Percentiles rank a stretch among this genome's conserved stretches.
Evolutionary conservation across 768 basidiomycete genomes (phyloP).

Genomic region (Suillus weaverae): DNA sequence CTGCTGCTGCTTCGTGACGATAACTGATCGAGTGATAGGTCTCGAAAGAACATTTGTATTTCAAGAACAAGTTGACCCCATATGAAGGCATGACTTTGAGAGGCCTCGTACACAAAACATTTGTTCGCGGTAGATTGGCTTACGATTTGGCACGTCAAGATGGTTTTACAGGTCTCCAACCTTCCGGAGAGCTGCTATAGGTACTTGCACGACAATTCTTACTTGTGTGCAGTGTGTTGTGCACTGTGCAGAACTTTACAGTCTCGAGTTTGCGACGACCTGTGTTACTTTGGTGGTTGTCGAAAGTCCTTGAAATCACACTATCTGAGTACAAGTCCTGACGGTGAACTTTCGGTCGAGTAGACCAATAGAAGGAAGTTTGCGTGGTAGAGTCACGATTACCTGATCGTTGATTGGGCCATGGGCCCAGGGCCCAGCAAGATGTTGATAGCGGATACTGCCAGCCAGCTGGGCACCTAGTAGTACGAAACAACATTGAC

Average conservation of each 20-base stretch:
- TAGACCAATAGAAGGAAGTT: neutral
- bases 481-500: neutral
- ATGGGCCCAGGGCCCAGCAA: neutral
- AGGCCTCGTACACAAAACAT: conserved; percentile 75
- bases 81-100: conserved; percentile 74
- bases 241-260: neutral
- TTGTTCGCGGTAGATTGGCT: conserved; percentile 69
- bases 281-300: neutral
- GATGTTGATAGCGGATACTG: neutral
- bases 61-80: conserved; percentile 94
- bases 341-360: neutral
- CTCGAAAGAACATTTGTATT: conserved; percentile 67
- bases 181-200: conserved; percentile 42
- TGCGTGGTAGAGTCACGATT: neutral
- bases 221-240: neutral
- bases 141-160: conserved; percentile 45
- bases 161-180: conserved; percentile 36
- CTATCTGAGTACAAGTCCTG: neutral
- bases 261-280: neutral
- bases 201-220: neutral
- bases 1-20: neutral
- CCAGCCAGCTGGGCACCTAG: neutral
- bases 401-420: neutral
- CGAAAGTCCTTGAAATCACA: neutral
- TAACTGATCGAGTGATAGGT: conserved; percentile 48